A percentile compares a stretch with the other conserved stretches of the same genome.
Conservation (phyloP, 2,329 filamentous ascomycete genomes). For the Sclerotinia trifoliorum region DNA sequence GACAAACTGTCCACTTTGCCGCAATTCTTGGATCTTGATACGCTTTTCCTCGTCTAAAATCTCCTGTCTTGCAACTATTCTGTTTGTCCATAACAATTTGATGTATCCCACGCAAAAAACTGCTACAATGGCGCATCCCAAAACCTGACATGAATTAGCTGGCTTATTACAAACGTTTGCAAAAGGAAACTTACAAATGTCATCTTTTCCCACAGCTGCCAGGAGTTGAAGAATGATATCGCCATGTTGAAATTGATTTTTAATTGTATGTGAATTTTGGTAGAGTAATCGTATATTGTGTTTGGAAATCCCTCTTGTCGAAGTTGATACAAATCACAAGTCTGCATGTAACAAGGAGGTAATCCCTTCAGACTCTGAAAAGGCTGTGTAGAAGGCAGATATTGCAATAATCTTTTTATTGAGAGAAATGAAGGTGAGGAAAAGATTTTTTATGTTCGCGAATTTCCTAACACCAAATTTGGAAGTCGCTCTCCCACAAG, state of each 20-base stretch:
- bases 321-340: constrained; percentile 6
- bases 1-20: constrained; percentile 48
- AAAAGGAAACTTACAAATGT: constrained; percentile 66
- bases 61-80: constrained; percentile 55
- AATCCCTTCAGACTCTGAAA: constrained; percentile 14
- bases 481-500: constrained; percentile 11
- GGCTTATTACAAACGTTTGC: neutral
- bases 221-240: constrained; percentile 61
- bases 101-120: constrained; percentile 67
- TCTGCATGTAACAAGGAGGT: neutral
- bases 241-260: constrained; percentile 27
- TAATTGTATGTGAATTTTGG: neutral
- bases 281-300: neutral
- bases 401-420: neutral
- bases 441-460: neutral
- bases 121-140: constrained; percentile 67
- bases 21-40: constrained; percentile 53
- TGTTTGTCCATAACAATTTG: constrained; percentile 65
- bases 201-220: constrained; percentile 87
- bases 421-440: neutral
- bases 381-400: neutral
- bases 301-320: neutral
- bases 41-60: constrained; percentile 66
- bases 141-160: constrained; percentile 52
- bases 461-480: neutral